These are phyloP conservation scores for Emericellopsis cladophorae DNA, from an alignment of 2,329 filamentous ascomycete genomes.

Conservation along the genomic window DNA sequence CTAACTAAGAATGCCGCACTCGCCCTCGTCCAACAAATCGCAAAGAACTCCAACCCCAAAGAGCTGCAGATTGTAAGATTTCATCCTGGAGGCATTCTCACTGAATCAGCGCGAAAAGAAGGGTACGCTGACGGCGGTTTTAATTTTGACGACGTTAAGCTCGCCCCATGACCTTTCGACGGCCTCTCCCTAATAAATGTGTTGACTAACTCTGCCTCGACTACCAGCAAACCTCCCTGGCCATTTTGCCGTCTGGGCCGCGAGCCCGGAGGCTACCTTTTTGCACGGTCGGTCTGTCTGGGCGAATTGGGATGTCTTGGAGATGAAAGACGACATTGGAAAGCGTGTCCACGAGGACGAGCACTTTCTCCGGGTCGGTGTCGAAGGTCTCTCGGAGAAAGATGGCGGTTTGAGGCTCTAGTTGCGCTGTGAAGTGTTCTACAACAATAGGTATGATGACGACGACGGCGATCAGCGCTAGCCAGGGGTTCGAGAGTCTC, in stretches of 20 bases:
- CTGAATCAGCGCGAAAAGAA: conserved; percentile 9
- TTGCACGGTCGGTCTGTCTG: conserved; percentile 21
- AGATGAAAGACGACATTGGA: not conserved
- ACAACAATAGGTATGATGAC: no score
- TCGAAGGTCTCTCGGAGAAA: conserved; percentile 1
- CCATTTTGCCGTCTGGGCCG: conserved; percentile 22
- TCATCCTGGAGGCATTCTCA: conserved; percentile 11
- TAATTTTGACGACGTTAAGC: not conserved
- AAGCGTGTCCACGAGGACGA: not conserved
- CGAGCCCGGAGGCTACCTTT: conserved; percentile 21
- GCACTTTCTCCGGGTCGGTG: not conserved
- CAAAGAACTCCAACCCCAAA: conserved; percentile 14
- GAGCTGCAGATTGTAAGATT: conserved; percentile 14
- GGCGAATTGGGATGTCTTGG: conserved; percentile 22
- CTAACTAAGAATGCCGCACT: not conserved
- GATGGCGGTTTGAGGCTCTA: no score
- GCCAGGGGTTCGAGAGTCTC: no score
- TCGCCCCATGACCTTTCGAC: no score
- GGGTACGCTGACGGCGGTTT: not conserved
- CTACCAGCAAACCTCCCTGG: not conserved
- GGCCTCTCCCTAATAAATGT: not conserved
- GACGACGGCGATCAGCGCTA: no score
- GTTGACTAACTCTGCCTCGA: not conserved
- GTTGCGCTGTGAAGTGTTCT: no score
- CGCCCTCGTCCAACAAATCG: conserved; percentile 11